Evolutionary conservation across 306 rosid genomes (phyloP), one percentile per base, ranked within the genome.

Genomic region (Prunus dulcis): DNA sequence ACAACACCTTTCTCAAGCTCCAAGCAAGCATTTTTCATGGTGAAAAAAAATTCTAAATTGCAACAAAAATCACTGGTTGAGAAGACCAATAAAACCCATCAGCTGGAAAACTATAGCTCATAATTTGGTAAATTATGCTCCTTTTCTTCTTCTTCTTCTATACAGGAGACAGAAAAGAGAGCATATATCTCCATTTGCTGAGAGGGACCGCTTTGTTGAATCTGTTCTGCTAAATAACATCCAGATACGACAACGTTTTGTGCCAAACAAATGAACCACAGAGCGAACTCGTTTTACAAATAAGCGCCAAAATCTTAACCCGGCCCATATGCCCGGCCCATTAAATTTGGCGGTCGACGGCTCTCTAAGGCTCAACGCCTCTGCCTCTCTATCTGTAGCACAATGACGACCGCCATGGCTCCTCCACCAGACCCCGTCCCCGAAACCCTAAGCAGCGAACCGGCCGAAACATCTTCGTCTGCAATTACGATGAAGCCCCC

Each of bases 391-490:
- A 71, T 67, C 18, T 2, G 25, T 58, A 72, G 75, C 49, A 66
- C 87, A 73, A 89, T 87, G 90, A 72, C 96, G 78, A 81, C 72
- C 75, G 81, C 84, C 75, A 87, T 86, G 93, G 88, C 82, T 81
- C 88, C 96, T 80, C 87, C 94, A 60, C 55, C 45, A n/a, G 20
- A 17, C 75, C 0, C 9, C 27, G 12, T 87, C 90, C 64, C 82
- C 22, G 73, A 80, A 70, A 34, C 80, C 74, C 53, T 67, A 0
- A 14, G 14, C 22, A 70, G 67, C 64, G 67, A 79, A 28, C 49
- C 67, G 60, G 17, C 47, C 52, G 67, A 9, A 62, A 13, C 73
- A 1, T 69, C 74, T 17, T 45, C 82, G 6, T 55, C 82, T 53
- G 61, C 77, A 4, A 15, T 73, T 1, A 23, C 47, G 69, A 69